Conservation (phyloP, 2,329 filamentous ascomycete genomes). For the Akanthomyces uredinophilus region DNA sequence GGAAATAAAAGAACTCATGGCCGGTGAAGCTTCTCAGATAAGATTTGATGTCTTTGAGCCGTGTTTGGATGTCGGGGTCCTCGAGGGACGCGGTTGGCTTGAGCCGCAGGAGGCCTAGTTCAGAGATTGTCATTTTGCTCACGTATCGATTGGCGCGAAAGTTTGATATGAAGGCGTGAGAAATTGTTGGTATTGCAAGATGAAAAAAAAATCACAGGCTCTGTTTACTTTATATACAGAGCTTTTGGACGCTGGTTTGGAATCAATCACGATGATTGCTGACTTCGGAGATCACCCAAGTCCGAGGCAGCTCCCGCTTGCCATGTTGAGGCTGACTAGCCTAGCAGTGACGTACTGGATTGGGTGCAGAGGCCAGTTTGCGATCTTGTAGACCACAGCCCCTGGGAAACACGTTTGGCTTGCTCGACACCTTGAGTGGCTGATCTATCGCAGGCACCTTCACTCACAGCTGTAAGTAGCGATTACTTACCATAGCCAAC, state of each 20-base stretch:
- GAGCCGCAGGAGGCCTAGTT: background rate
- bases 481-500: background rate
- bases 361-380: background rate
- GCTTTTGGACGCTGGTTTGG: background rate
- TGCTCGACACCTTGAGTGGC: too few species aligned
- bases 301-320: background rate
- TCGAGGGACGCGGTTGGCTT: background rate
- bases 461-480: too few species aligned
- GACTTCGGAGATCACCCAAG: background rate
- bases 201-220: background rate
- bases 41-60: background rate
- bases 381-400: background rate
- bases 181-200: background rate
- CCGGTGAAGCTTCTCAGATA: background rate
- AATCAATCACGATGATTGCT: background rate
- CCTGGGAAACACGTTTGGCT: too few species aligned
- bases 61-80: background rate
- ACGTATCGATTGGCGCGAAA: background rate
- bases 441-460: background rate
- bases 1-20: background rate
- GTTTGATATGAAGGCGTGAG: background rate
- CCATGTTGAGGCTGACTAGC: background rate
- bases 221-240: background rate
- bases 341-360: background rate
- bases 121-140: background rate